Conservation (phyloP, 495 filamentous ascomycete species). For the Hypoxylon subgilvum region DNA sequence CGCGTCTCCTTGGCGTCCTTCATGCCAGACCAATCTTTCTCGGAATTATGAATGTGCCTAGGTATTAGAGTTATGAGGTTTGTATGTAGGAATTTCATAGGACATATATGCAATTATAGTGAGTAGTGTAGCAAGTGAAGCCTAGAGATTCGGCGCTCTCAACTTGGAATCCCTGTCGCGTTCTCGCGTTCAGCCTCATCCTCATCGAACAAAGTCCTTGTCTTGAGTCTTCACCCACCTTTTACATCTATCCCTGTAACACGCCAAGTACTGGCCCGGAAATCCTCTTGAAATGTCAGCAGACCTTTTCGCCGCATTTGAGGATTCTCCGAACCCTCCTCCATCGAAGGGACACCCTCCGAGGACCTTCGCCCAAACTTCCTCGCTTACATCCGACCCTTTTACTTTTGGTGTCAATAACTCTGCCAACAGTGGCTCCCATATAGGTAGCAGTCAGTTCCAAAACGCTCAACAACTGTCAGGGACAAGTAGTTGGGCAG, state of each 20-base stretch:
- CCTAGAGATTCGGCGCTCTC: background rate
- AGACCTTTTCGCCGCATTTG: conserved; percentile 76
- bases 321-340: conserved; percentile 45
- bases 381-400: conserved; percentile 16
- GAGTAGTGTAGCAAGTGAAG: background rate
- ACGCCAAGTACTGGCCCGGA: background rate
- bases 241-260: background rate
- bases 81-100: too few relatives aligned
- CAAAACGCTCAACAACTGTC: conserved; percentile 26
- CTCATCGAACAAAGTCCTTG: background rate
- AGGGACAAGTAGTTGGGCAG: conserved; percentile 18
- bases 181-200: conserved; percentile 13
- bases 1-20: conserved; percentile 38
- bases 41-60: too few relatives aligned
- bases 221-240: background rate
- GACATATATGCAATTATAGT: too few relatives aligned
- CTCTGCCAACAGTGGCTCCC: background rate
- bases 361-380: conserved; percentile 9
- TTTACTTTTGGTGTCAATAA: conserved; percentile 23
- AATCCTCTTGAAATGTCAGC: conserved; percentile 66
- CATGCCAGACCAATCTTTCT: conserved; percentile 44
- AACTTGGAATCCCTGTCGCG: background rate
- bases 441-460: conserved; percentile 8
- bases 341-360: conserved; percentile 34
- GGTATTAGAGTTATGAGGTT: too few relatives aligned